Conservation (phyloP, 148 eudicot genomes). For the Cornus florida region DNA sequence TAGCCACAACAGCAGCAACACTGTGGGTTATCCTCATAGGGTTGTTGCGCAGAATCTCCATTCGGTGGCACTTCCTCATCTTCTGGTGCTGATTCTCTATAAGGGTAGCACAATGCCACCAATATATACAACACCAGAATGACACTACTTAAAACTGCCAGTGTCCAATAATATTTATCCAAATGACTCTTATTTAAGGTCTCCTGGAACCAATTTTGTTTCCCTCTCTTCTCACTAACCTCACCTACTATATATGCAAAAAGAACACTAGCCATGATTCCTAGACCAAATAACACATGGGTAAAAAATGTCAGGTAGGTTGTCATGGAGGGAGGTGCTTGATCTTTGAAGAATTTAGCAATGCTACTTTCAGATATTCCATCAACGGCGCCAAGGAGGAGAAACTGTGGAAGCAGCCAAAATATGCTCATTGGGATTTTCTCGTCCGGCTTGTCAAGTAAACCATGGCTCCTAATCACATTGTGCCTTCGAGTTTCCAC, state of each 20-base stretch:
- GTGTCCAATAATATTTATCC: constrained; percentile 50
- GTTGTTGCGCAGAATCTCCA: background rate
- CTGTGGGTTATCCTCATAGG: constrained; percentile 1
- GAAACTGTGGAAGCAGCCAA: constrained; percentile 48
- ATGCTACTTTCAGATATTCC: constrained; percentile 24
- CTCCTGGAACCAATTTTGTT: constrained; percentile 44
- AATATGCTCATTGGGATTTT: constrained; percentile 45
- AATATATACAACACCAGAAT: constrained; percentile 31
- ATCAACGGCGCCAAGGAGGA: constrained; percentile 30
- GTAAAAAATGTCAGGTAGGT: constrained; percentile 18
- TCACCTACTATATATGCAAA: constrained; percentile 33
- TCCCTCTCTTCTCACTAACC: constrained; percentile 32
- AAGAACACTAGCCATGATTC: constrained; percentile 38
- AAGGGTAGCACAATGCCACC: constrained; percentile 25
- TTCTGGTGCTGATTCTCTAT: constrained; percentile 21
- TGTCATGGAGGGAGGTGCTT: constrained; percentile 27
- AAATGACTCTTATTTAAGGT: constrained; percentile 44
- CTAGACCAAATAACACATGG: constrained; percentile 29
- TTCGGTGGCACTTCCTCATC: constrained; percentile 14
- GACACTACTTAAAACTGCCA: constrained; percentile 32
- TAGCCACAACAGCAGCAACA: constrained; percentile 10
- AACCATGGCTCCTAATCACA: constrained; percentile 24
- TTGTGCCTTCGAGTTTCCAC: constrained; percentile 41
- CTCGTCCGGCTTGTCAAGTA: constrained; percentile 36
- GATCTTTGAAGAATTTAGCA: constrained; percentile 13